phyloP scores from a whole-genome alignment of 148 eudicot genomes.

The Pharnaceum exiguum region DNA sequence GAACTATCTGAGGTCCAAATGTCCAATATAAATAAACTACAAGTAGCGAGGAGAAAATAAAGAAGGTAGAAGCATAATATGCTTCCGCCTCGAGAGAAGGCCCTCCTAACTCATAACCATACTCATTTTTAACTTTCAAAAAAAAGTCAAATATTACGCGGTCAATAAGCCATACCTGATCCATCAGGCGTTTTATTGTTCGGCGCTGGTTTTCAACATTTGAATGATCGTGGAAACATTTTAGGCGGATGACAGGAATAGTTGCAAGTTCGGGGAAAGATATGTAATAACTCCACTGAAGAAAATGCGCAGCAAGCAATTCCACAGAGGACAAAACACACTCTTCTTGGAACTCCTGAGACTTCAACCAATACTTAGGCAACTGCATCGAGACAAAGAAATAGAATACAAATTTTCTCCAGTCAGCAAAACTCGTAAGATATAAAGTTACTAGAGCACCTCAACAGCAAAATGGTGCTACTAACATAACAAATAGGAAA shows the following conservation, averaged over 20 bases:
- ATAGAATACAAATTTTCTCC: not conserved
- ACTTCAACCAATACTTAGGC: constrained; percentile 77
- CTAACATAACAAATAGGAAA: not conserved
- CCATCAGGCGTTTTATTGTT: constrained; percentile 72
- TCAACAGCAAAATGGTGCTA: not conserved
- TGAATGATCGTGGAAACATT: constrained; percentile 51
- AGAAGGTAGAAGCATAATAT: no score
- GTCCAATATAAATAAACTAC: no score
- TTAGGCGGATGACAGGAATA: constrained; percentile 61
- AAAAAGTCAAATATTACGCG: not conserved
- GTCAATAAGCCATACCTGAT: constrained; percentile 53
- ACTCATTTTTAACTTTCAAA: no score
- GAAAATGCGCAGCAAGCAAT: constrained; percentile 63
- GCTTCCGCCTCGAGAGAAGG: no score
- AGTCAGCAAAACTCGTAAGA: no score
- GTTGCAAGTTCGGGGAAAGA: constrained; percentile 93
- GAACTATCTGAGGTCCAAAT: no score
- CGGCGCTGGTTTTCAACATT: constrained; percentile 53
- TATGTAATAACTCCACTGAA: constrained; percentile 85
- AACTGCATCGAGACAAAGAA: constrained; percentile 41
- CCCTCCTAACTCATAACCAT: no score
- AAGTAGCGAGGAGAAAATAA: no score
- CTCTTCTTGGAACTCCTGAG: constrained; percentile 64
- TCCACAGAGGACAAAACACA: constrained; percentile 58
- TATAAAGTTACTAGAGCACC: no score